Evolutionary conservation across 2,329 filamentous ascomycete species (phyloP).

Genomic region (Calonectria crousiana): DNA sequence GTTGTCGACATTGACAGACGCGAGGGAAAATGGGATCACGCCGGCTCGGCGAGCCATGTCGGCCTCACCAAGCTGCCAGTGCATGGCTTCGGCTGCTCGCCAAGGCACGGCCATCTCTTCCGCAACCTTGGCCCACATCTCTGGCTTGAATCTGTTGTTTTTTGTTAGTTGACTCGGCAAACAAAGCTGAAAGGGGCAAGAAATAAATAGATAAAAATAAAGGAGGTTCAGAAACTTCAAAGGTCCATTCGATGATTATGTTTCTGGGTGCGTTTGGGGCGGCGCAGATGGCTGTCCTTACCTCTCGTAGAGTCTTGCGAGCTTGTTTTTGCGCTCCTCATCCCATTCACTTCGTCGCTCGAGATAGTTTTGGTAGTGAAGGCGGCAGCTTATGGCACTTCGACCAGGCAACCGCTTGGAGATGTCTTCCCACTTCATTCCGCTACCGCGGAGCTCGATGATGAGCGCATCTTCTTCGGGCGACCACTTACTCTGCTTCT

Average conservation of each 20-base stretch:
- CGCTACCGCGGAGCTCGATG: constrained; percentile 88
- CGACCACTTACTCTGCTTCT: constrained; percentile 98
- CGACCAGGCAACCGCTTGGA: constrained; percentile 90
- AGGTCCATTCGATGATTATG: neutral
- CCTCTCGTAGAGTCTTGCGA: constrained; percentile 95
- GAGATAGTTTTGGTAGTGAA: constrained; percentile 98
- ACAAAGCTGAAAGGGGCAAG: neutral
- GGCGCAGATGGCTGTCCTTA: constrained; percentile 53
- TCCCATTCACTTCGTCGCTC: constrained; percentile 96
- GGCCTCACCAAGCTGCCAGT: constrained; percentile 93
- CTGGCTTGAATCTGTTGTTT: constrained; percentile 84
- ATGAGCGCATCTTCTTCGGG: constrained; percentile 93
- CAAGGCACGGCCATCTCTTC: constrained; percentile 96
- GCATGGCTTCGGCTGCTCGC: constrained; percentile 97
- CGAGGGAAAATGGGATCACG: constrained; percentile 84
- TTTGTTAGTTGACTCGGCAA: constrained; percentile 33
- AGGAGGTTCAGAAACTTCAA: neutral
- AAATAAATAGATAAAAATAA: constrained; percentile 6
- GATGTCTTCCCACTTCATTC: constrained; percentile 99
- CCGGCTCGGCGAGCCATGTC: constrained; percentile 96
- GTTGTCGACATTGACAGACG: constrained; percentile 64
- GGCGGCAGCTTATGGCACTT: constrained; percentile 91
- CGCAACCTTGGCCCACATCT: constrained; percentile 97
- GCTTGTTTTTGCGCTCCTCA: constrained; percentile 97
- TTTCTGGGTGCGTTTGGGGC: neutral